Conservation (phyloP, 2,329 filamentous ascomycete species). For the Ceratocystis cubensis region DNA sequence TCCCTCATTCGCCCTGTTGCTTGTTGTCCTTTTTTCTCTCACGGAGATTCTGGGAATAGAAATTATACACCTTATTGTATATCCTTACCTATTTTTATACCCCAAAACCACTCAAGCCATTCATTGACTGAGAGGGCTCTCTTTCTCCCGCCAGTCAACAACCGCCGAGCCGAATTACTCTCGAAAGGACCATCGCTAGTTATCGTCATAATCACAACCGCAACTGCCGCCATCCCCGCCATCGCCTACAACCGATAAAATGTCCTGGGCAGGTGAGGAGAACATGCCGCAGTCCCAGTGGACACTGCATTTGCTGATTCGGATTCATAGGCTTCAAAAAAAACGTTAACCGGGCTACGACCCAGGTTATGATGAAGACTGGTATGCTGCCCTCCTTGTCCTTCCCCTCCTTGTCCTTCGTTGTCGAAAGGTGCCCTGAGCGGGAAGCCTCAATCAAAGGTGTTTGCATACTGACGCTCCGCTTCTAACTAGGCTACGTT, state of each 20-base stretch:
- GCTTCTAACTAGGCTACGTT: conserved; percentile 56
- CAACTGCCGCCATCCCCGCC: background rate
- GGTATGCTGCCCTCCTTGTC: conserved; percentile 37
- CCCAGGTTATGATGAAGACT: conserved; percentile 99
- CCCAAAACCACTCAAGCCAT: conserved; percentile 8
- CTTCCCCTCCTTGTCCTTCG: background rate
- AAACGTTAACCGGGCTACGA: conserved; percentile 96
- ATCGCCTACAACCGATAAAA: conserved; percentile 28
- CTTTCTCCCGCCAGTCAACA: background rate
- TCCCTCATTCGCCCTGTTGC: background rate
- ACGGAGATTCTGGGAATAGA: background rate
- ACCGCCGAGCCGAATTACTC: background rate
- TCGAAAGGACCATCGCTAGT: background rate
- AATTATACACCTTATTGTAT: background rate
- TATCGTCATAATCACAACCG: background rate
- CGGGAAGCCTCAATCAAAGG: background rate
- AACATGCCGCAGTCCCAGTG: background rate
- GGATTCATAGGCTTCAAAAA: conserved; percentile 43
- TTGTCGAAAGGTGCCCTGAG: background rate
- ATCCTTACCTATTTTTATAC: conserved; percentile 10
- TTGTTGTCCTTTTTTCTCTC: background rate
- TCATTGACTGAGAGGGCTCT: background rate
- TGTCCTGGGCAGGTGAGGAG: conserved; percentile 57
- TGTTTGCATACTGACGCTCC: background rate
- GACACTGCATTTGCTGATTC: conserved; percentile 25